Evolutionary conservation across 1,284 basidiomycete species (phyloP), one percentile per base, ranked within the genome.

Genomic region (Bondarzewia mesenterica): DNA sequence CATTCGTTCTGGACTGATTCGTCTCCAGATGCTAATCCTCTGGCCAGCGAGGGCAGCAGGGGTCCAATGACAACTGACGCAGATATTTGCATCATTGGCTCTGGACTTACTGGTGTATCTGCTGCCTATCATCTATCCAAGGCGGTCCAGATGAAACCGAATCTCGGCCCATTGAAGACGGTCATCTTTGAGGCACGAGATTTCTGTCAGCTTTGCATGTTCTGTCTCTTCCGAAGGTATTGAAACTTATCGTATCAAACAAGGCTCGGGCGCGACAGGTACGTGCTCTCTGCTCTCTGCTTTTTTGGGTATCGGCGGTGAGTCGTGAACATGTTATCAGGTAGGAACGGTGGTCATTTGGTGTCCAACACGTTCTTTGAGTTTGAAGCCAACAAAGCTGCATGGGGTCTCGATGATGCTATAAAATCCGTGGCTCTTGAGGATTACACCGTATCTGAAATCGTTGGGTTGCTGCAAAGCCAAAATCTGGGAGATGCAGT

Each of bases 261-360:
- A 1, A 89, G 87, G 86, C 60, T 80, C 83, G 29, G 88, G 86
- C n/a, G 88, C 87, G 21, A 90, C 86, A 43, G 86, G 85, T 82
- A 51, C 45, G 63, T 41, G 29, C 42, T n/a, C 26, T 7, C 15
- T 12, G 0, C 27, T 21, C 15, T 10, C 14, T 32, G 22, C 14
- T 5, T 3, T 22, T 12, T 45, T 22, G 32, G 18, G 21, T 15
- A 37, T 46, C 20, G 27, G 25, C 12, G 15, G 20, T 22, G 26
- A 14, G 10, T 15, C 39, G 7, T 20, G 20, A 8, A 15, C 44
- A 38, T 47, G 40, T 27, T 10, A 32, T 51, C 39, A 85, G 86
- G 85, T 48, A 68, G 87, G 15, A 90, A 90, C 54, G 87, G 87
- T 0, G 87, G 89, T 0, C 87, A 91, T 58, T 70, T 90, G 18